A percentile compares a stretch with the other conserved stretches of the same genome.
These are phyloP conservation scores for Fusarium nanum DNA, from an alignment of 2,329 filamentous ascomycete species.

Conservation along the genomic window DNA sequence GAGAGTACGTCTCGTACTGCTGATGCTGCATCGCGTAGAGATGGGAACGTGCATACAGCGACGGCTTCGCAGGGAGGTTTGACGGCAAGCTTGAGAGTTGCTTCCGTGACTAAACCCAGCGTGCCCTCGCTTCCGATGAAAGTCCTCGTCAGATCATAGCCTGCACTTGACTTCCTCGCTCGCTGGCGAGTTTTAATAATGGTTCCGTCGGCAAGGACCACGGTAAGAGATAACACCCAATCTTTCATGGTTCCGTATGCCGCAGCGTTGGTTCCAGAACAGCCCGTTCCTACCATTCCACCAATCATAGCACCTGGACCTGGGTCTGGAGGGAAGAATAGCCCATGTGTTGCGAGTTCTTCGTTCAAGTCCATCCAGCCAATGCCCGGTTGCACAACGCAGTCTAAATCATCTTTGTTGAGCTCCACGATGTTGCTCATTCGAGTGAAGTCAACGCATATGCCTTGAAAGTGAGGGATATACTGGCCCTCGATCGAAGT, in stretches of 20 bases:
- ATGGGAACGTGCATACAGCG: slow-evolving; percentile 82
- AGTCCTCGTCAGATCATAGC: slow-evolving; percentile 82
- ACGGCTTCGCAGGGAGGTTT: slow-evolving; percentile 81
- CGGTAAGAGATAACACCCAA: slow-evolving; percentile 84
- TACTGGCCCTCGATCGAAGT: slow-evolving; percentile 91
- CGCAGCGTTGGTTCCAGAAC: slow-evolving; percentile 81
- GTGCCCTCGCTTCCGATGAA: slow-evolving; percentile 90
- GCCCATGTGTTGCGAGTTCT: slow-evolving; percentile 72
- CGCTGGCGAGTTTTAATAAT: slow-evolving; percentile 81
- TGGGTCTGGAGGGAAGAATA: slow-evolving; percentile 94
- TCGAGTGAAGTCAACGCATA: slow-evolving; percentile 87
- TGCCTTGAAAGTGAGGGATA: slow-evolving; percentile 83
- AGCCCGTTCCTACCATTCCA: slow-evolving; percentile 84
- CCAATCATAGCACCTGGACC: slow-evolving; percentile 78
- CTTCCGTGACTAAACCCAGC: slow-evolving; percentile 81
- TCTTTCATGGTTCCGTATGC: slow-evolving; percentile 89
- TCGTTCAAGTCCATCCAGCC: slow-evolving; percentile 91
- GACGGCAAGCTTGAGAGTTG: slow-evolving; percentile 73
- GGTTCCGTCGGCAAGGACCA: slow-evolving; percentile 81
- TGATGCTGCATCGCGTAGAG: slow-evolving; percentile 78
- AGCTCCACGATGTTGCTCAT: slow-evolving; percentile 87
- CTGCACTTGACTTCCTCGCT: slow-evolving; percentile 82
- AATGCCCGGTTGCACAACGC: slow-evolving; percentile 89
- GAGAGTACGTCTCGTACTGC: slow-evolving; percentile 80
- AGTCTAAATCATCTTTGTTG: slow-evolving; percentile 88